Conservation (phyloP, 257 asterid species). For the Ophiorrhiza pumila region DNA sequence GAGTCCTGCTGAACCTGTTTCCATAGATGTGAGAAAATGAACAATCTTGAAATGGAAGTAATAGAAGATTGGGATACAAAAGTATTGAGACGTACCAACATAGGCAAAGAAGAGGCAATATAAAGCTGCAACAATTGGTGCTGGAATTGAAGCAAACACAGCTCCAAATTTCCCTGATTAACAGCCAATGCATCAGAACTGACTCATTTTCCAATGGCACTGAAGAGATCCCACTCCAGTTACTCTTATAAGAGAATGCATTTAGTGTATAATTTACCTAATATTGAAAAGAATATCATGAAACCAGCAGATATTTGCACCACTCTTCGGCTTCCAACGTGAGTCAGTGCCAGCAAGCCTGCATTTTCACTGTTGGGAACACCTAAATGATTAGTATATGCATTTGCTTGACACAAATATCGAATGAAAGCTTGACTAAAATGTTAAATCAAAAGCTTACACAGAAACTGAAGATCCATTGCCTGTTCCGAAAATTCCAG, state of each 20-base stretch:
- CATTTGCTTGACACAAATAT: not conserved
- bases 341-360: slow-evolving; percentile 82
- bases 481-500: slow-evolving; percentile 90
- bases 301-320: slow-evolving; percentile 92
- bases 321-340: slow-evolving; percentile 92
- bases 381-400: not conserved
- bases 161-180: slow-evolving; percentile 90
- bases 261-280: slow-evolving; percentile 41
- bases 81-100: slow-evolving; percentile 53
- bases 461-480: slow-evolving; percentile 83
- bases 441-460: slow-evolving; percentile 42
- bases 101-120: slow-evolving; percentile 92
- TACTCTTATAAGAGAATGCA: not conserved
- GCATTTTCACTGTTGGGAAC: slow-evolving; percentile 69
- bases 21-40: not conserved
- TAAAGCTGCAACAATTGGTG: slow-evolving; percentile 84
- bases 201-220: not conserved
- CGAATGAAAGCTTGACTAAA: not conserved
- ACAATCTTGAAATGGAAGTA: not conserved
- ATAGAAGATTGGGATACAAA: not conserved
- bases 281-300: slow-evolving; percentile 92
- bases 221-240: not conserved
- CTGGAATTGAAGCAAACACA: slow-evolving; percentile 92
- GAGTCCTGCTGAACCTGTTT: slow-evolving; percentile 82
- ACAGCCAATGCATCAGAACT: not conserved